These are phyloP conservation scores for Rhinocladiella similis DNA, from an alignment of 2,329 filamentous ascomycete genomes.

Conservation along the genomic window DNA sequence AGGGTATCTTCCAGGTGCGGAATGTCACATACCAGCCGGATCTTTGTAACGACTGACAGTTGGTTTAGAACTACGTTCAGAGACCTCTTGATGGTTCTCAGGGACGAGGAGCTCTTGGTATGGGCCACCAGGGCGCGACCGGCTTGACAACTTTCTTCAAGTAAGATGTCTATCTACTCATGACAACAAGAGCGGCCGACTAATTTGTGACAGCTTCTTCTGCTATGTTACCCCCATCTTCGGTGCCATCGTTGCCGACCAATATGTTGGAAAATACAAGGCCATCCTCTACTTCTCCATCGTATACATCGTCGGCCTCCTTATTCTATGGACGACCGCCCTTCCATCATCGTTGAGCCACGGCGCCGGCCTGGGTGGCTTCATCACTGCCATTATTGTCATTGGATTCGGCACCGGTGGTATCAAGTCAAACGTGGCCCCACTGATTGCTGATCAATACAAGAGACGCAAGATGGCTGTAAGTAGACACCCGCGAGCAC, in stretches of 20 bases:
- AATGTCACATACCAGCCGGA: constrained; percentile 41
- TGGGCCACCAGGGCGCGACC: constrained; percentile 58
- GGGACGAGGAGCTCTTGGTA: constrained; percentile 54
- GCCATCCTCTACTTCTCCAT: constrained; percentile 58
- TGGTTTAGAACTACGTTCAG: constrained; percentile 52
- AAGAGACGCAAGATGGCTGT: constrained; percentile 54
- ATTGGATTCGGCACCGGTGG: constrained; percentile 68
- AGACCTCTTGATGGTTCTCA: constrained; percentile 40
- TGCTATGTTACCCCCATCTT: constrained; percentile 60
- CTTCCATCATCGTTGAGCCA: constrained; percentile 52
- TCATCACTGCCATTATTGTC: constrained; percentile 58
- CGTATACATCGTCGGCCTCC: constrained; percentile 59
- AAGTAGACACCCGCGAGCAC: not conserved
- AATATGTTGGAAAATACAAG: constrained; percentile 62
- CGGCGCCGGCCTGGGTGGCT: constrained; percentile 55
- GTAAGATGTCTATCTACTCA: constrained; percentile 36
- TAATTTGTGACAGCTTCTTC: constrained; percentile 57
- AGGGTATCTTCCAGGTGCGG: constrained; percentile 57
- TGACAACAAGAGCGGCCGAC: constrained; percentile 19
- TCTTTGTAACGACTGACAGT: not conserved
- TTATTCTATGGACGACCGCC: constrained; percentile 57
- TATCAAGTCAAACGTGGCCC: constrained; percentile 67
- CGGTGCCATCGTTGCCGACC: constrained; percentile 60
- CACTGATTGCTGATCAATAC: constrained; percentile 67
- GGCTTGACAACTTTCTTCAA: constrained; percentile 56